These are phyloP conservation scores for Wilcoxina mikolae DNA, from an alignment of 495 filamentous ascomycete genomes.

Conservation along the genomic window DNA sequence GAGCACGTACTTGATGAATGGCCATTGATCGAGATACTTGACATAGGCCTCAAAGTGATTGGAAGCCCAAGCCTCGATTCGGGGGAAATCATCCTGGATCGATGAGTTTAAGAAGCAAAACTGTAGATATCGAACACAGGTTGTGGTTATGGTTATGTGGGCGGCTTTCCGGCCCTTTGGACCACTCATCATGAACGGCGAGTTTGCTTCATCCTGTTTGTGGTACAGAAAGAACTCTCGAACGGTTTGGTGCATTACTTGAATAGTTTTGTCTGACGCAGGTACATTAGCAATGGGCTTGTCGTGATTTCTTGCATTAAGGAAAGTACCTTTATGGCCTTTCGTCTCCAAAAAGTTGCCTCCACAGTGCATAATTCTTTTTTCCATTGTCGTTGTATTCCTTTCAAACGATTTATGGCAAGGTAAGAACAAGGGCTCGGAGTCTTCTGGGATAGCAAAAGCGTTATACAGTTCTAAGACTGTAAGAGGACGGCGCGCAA, in stretches of 20 bases:
- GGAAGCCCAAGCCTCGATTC: neutral
- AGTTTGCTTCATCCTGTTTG: neutral
- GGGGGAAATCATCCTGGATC: neutral
- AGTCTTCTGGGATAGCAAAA: neutral
- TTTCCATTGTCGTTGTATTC: too few species aligned
- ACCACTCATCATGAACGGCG: neutral
- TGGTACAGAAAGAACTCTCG: neutral
- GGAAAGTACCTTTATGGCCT: neutral
- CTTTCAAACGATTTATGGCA: neutral
- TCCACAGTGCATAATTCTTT: neutral
- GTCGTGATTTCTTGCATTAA: neutral
- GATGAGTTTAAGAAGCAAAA: neutral
- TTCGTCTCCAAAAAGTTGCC: conserved; percentile 2
- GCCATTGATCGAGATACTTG: neutral
- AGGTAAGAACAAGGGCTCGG: neutral
- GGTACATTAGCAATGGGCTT: neutral
- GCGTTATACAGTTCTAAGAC: neutral
- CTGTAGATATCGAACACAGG: neutral
- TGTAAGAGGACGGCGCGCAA: neutral
- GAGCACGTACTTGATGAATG: neutral
- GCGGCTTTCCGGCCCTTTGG: too few species aligned
- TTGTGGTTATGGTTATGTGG: neutral
- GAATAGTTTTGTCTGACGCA: neutral
- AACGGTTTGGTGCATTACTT: neutral
- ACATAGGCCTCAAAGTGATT: neutral